Base-by-base conservation (phyloP, 306 rosid genomes). In the Casuarina glauca region DNA sequence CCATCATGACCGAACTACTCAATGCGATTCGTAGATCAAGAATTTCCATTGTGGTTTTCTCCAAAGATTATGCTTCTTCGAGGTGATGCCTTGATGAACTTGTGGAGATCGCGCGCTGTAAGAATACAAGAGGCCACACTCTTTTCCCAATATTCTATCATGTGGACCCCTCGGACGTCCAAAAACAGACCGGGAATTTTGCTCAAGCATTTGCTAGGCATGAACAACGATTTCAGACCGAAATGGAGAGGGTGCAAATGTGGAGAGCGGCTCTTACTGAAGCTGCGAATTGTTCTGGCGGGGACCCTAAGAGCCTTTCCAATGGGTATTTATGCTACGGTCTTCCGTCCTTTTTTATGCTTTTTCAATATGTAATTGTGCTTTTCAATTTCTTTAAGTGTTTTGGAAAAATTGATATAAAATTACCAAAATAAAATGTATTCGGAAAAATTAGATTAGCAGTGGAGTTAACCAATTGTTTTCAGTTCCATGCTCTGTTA, bases 231-330 rank as follows among this genome's bases (percentile, higher is more conserved):
- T 11, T 38, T 9, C n/a, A 12, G 8, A 2, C 1, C 1, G 64
- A 66, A 6, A 51, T 16, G 32, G 52, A 64, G 8, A 41, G 9
- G 52, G 74, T 66, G 26, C n/a, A 3, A 13, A 66, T 52, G 0
- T 76, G 80, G 80, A 67, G 55, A 41, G 9, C 3, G 44, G 74
- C 73, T 64, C 74, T 76, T 12, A 66, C 66, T 38, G 53, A 67
- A 51, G 80, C 80, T 38, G 80, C 66, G 0, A 67, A 50, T 39
- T 12, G 19, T 32, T 19, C 74, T 41, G 74, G 80, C 9, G 50
- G 53, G 80, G 61, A 63, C 35, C 43, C 62, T 17, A 2, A 15
- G 16, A 46, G 32, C 11, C 8, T 17, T 32, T 32, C 58, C 1
- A 16, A 75, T 9, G 72, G 79, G 79, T 75, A 75, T 8, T 26